Conservation (phyloP, 352 stramenopile species). For the Phytophthora chlamydospora region DNA sequence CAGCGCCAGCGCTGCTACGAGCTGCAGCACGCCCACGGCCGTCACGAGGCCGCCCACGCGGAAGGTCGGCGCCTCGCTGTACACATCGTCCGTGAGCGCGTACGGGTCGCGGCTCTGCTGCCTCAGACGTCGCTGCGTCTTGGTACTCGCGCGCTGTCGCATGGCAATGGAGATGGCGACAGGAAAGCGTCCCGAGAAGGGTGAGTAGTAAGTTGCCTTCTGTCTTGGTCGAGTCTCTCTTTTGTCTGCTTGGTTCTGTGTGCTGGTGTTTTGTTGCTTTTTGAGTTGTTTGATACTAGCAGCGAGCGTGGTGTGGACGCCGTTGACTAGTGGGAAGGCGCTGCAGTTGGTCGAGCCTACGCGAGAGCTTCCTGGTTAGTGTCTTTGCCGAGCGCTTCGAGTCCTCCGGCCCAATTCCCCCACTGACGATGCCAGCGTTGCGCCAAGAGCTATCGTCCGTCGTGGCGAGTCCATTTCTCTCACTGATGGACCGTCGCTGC, state of each 20-base stretch:
- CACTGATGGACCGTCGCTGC: conserved; percentile 15
- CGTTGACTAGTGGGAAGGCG: conserved; percentile 36
- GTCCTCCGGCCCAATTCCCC: conserved; percentile 28
- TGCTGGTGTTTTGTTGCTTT: background rate
- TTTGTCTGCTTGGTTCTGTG: background rate
- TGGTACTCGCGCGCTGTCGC: conserved; percentile 38
- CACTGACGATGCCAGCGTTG: conserved; percentile 26
- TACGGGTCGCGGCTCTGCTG: conserved; percentile 40
- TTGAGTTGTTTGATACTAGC: conserved; percentile 28
- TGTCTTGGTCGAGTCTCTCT: conserved; percentile 6
- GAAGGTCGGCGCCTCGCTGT: conserved; percentile 38
- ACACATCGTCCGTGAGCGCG: conserved; percentile 32
- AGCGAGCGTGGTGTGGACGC: conserved; percentile 19
- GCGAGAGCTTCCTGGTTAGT: conserved; percentile 17
- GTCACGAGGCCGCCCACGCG: conserved; percentile 46
- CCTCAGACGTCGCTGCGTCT: conserved; percentile 37
- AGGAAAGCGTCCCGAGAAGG: background rate
- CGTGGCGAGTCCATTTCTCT: conserved; percentile 23
- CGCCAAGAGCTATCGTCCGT: conserved; percentile 33
- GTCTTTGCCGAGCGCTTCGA: conserved; percentile 16
- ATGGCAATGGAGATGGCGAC: conserved; percentile 10
- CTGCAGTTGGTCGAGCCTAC: conserved; percentile 14
- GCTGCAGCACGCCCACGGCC: conserved; percentile 38
- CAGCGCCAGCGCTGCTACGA: conserved; percentile 29
- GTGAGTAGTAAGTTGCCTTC: background rate